Conservation (phyloP, 805 yeast genomes). For the Candida methanosorbosa region DNA sequence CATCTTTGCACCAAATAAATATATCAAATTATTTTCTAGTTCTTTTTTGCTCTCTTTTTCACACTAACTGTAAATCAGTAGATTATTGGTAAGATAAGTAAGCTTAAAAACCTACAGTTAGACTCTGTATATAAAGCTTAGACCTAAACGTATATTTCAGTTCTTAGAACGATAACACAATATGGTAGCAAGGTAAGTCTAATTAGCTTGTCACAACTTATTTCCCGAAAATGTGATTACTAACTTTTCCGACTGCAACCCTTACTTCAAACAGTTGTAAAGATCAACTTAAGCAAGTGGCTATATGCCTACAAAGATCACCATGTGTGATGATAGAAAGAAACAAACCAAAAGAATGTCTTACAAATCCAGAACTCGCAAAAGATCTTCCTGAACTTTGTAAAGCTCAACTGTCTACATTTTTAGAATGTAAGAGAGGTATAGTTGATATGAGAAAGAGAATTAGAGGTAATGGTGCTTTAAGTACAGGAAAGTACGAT, state of each 20-base stretch:
- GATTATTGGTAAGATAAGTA: too few species aligned
- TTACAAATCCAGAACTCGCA: constrained; percentile 70
- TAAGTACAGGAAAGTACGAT: constrained; percentile 88
- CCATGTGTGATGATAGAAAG: constrained; percentile 92
- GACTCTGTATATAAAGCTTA: too few species aligned
- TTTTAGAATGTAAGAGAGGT: constrained; percentile 86
- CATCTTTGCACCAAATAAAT: too few species aligned
- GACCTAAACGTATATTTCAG: too few species aligned
- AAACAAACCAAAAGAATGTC: constrained; percentile 81
- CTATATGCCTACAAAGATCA: constrained; percentile 89
- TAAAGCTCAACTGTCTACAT: constrained; percentile 73
- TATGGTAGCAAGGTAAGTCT: constrained; percentile 51
- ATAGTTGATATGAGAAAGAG: constrained; percentile 87
- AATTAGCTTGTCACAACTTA: neutral
- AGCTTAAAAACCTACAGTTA: too few species aligned
- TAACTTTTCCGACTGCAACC: neutral
- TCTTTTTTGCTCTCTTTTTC: too few species aligned
- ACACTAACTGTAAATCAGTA: too few species aligned
- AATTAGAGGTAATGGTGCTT: constrained; percentile 87
- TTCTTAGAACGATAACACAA: neutral
- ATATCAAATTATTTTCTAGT: too few species aligned
- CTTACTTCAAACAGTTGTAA: constrained; percentile 87
- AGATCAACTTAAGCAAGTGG: constrained; percentile 92
- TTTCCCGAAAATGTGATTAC: neutral
- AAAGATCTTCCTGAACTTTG: constrained; percentile 82